These are phyloP conservation scores for Pseudofabraea citricarpa DNA, from an alignment of 2,329 filamentous ascomycete genomes.

Conservation along the genomic window DNA sequence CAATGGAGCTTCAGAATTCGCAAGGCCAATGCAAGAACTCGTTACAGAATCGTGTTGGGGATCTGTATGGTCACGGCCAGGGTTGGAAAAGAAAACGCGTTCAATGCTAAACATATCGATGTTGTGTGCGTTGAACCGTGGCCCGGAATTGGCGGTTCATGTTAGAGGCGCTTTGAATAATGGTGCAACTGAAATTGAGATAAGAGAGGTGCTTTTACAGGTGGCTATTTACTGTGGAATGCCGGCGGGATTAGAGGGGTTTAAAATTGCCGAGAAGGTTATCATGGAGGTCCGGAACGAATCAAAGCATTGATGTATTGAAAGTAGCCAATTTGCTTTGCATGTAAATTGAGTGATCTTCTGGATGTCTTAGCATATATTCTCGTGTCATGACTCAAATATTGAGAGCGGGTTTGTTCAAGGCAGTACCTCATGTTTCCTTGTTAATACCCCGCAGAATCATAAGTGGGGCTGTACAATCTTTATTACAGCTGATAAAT, in stretches of 20 bases:
- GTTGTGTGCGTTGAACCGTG: constrained; percentile 56
- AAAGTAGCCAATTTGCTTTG: no score
- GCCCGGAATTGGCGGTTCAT: constrained; percentile 55
- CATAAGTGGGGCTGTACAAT: no score
- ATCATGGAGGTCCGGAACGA: no score
- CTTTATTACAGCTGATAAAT: no score
- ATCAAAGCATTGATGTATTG: no score
- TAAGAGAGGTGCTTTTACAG: constrained; percentile 52
- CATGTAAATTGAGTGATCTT: no score
- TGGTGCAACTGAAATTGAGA: constrained; percentile 55
- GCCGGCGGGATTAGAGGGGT: constrained; percentile 37
- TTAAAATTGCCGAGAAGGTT: constrained; percentile 26
- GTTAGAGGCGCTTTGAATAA: constrained; percentile 60
- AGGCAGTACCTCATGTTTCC: no score
- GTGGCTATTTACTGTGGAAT: constrained; percentile 39
- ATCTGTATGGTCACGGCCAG: constrained; percentile 57
- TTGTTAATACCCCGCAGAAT: no score
- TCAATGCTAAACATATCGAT: constrained; percentile 61
- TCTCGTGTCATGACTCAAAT: no score
- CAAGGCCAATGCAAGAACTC: constrained; percentile 55
- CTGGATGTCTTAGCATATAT: no score
- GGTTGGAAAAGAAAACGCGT: constrained; percentile 55
- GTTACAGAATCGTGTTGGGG: constrained; percentile 64
- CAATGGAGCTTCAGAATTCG: constrained; percentile 54
- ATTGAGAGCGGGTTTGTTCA: no score